Percentiles rank a stretch among this genome's conserved stretches.
Evolutionary conservation across 306 rosid species (phyloP).

Genomic region (Quercus suber): DNA sequence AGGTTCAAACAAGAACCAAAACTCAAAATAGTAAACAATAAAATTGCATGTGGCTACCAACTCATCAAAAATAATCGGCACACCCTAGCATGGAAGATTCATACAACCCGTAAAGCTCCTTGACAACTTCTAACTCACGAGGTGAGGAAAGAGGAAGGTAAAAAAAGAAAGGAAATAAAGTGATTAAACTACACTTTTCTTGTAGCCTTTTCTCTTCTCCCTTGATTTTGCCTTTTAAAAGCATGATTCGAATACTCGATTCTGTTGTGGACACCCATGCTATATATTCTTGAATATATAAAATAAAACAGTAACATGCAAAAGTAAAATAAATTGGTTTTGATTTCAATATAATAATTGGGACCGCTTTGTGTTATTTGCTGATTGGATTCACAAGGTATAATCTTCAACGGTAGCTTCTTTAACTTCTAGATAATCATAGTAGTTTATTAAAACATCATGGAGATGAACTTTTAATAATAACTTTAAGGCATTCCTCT

Average conservation of each 20-base stretch:
- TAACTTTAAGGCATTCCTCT: neutral
- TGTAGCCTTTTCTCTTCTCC: conserved; percentile 1
- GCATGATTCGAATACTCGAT: neutral
- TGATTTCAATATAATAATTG: neutral
- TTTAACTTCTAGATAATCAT: conserved; percentile 37
- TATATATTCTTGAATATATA: neutral
- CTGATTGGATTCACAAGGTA: conserved; percentile 26
- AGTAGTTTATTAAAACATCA: conserved; percentile 18
- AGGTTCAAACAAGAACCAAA: neutral
- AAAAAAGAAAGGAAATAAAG: neutral
- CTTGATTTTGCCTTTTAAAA: conserved; percentile 14
- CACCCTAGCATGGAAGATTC: neutral
- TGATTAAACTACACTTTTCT: neutral
- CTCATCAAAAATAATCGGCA: neutral
- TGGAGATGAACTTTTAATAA: neutral
- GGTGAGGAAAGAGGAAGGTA: neutral
- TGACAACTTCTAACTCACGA: neutral
- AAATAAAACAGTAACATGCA: neutral
- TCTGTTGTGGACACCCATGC: neutral
- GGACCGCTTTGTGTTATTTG: conserved; percentile 16
- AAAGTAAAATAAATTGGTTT: neutral
- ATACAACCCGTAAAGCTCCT: conserved; percentile 22
- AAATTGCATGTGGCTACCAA: neutral
- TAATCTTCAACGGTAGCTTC: conserved; percentile 13
- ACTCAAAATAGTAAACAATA: neutral